phyloP scores from a whole-genome alignment of 2,329 filamentous ascomycete genomes.

The Beauveria sp. region DNA sequence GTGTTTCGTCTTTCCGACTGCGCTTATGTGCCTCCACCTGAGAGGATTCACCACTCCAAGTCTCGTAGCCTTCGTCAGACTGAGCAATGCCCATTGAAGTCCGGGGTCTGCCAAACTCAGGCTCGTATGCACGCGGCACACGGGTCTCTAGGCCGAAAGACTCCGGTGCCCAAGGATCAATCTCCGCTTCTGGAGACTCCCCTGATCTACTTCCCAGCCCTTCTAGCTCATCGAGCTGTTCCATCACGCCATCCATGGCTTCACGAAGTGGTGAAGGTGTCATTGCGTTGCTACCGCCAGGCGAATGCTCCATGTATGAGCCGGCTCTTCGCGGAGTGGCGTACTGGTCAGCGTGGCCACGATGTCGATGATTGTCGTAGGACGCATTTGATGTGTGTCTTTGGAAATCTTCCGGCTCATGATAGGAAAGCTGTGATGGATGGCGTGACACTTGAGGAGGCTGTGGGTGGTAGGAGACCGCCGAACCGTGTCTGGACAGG shows the following conservation, averaged over 20 bases:
- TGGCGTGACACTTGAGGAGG: slow-evolving; percentile 13
- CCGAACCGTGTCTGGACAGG: slow-evolving; percentile 28
- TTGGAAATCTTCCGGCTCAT: slow-evolving; percentile 17
- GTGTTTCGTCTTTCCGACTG: slow-evolving; percentile 37
- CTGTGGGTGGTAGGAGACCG: slow-evolving; percentile 24
- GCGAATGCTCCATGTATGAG: slow-evolving; percentile 56
- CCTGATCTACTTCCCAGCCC: slow-evolving; percentile 43
- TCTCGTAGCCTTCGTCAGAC: slow-evolving; percentile 54
- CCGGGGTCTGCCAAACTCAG: slow-evolving; percentile 41
- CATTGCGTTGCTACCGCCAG: slow-evolving; percentile 50
- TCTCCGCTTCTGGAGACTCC: slow-evolving; percentile 47
- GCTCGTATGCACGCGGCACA: slow-evolving; percentile 18
- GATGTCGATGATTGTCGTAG: slow-evolving; percentile 28
- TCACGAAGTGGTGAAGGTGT: slow-evolving; percentile 89
- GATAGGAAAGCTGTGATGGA: slow-evolving; percentile 5
- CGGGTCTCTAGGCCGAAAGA: slow-evolving; percentile 57
- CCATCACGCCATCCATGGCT: slow-evolving; percentile 98
- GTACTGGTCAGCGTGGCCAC: slow-evolving; percentile 19
- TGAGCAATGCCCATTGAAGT: slow-evolving; percentile 66
- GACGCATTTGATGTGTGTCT: slow-evolving; percentile 34
- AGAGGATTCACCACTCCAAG: slow-evolving; percentile 47
- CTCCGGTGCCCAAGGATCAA: slow-evolving; percentile 85
- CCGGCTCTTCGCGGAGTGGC: slow-evolving; percentile 53
- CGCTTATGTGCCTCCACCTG: slow-evolving; percentile 36
- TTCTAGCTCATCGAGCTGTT: slow-evolving; percentile 77